These are phyloP conservation scores for Sarocladium kiliense DNA, from an alignment of 2,329 filamentous ascomycete genomes.

Conservation along the genomic window DNA sequence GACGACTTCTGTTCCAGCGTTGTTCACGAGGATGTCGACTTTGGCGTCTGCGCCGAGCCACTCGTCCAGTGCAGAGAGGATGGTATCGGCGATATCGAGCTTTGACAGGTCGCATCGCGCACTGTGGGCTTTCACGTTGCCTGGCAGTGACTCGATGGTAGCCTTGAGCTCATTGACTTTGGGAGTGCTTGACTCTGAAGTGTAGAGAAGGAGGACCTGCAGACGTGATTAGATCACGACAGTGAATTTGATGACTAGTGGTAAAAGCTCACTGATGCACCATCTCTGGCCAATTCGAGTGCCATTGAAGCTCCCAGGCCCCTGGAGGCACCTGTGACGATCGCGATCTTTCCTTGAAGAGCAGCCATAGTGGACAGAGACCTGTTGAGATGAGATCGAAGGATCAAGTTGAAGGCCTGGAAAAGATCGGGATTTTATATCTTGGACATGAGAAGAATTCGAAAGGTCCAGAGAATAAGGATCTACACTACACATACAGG, in stretches of 20 bases:
- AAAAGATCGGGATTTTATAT: no score
- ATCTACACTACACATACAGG: no score
- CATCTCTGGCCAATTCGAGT: constrained; percentile 16
- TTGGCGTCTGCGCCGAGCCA: constrained; percentile 1
- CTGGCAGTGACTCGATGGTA: constrained; percentile 13
- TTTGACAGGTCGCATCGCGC: constrained; percentile 7
- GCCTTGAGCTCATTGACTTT: constrained; percentile 11
- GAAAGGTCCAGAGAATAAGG: no score
- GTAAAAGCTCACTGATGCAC: constrained; percentile 15
- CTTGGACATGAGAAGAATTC: no score
- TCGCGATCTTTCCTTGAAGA: constrained; percentile 16
- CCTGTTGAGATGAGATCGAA: no score
- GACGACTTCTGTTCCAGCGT: constrained; percentile 31
- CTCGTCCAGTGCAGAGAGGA: not conserved
- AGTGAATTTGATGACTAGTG: no score
- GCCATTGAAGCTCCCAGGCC: constrained; percentile 19
- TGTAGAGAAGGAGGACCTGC: constrained; percentile 12
- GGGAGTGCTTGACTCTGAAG: constrained; percentile 14
- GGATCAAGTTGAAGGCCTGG: no score
- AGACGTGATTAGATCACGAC: not conserved
- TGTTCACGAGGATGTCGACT: constrained; percentile 32
- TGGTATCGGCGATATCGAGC: not conserved
- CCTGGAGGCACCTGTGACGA: constrained; percentile 19
- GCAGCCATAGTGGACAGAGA: not conserved
- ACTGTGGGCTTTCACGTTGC: constrained; percentile 12